Evolutionary conservation across 2,329 filamentous ascomycete genomes (phyloP), one percentile per base, ranked within the genome.

Genomic region (Teratosphaeria zuluensis): DNA sequence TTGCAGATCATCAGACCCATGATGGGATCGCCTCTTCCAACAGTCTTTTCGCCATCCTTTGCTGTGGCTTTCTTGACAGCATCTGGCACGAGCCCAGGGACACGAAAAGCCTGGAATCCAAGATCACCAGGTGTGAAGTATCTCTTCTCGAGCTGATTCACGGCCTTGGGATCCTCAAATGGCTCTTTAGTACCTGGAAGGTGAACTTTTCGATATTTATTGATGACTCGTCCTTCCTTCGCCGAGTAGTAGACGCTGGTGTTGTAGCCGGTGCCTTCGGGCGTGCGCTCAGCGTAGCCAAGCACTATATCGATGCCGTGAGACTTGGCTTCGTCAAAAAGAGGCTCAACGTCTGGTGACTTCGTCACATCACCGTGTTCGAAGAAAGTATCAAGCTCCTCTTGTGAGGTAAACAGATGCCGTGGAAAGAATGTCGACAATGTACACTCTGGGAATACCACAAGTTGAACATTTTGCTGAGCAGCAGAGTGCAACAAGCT

Each of bases 341-440:
- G 71, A 0, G 77, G 74, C 60, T 76, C 75, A 11, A 77, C 74
- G 62, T 79, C 75, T 1, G 76, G 69, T 1, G 77, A 73, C 7
- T 73, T 67, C 2, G 73, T 68, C 35, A 78, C 66, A 30, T 77
- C 74, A 62, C 70, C 73, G 58, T 75, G 73, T 63, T 83, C 81
- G 63, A 83, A 83, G 70, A 77, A 81, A 6, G 66, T 63, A 53
- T 78, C 77, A 12, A 82, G 69, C 48, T 79, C 74, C 8, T 74
- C 67, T 38, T 62, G 61, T 7, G 63, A 61, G 48, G 62, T 55
- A 59, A 69, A 63, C 51, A 81, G 68, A 62, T 80, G 75, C 4
- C 78, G 75, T 0, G 81, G 80, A 66, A 83, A 83, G 73, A 84
- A 83, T 0, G 80, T 83, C 0, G 80, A 82, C 12, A 83, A 74